phyloP scores from a whole-genome alignment of 176 grass and related monocot species.

The Cenchrus purpureus region DNA sequence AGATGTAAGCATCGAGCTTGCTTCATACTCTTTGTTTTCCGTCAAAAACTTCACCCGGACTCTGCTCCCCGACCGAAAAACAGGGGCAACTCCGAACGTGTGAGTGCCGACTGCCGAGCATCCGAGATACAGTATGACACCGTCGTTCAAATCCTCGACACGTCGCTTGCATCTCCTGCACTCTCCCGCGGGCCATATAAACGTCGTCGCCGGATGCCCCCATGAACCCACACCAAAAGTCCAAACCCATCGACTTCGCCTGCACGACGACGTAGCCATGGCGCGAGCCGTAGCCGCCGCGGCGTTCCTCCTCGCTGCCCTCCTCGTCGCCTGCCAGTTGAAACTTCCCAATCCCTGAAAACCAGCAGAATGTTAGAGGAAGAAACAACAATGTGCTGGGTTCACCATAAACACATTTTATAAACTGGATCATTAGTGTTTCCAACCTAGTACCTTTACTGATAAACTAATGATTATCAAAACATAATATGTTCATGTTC shows the following conservation, averaged over 20 bases:
- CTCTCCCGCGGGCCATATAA: background rate
- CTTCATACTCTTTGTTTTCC: background rate
- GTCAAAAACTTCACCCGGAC: background rate
- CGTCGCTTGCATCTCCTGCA: no score
- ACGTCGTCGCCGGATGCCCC: background rate
- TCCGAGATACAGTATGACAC: background rate
- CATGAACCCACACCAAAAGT: background rate
- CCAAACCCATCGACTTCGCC: background rate
- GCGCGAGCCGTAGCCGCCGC: conserved; percentile 3
- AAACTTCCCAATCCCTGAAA: background rate
- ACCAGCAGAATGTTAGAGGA: background rate
- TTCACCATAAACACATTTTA: background rate
- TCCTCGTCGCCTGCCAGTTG: background rate
- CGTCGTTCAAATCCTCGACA: no score
- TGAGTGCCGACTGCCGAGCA: background rate
- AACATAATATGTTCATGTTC: no score
- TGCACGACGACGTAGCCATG: conserved; percentile 17
- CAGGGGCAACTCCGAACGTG: background rate
- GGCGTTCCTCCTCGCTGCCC: conserved; percentile 33
- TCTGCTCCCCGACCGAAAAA: background rate
- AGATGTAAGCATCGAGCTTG: background rate
- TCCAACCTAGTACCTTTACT: no score
- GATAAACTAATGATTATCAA: no score
- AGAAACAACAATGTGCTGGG: background rate
- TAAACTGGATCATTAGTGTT: no score